A percentile compares a stretch with the other conserved stretches of the same genome.
These are phyloP conservation scores for Urochloa ruziziensis DNA, from an alignment of 176 grass and related monocot species.

Conservation along the genomic window DNA sequence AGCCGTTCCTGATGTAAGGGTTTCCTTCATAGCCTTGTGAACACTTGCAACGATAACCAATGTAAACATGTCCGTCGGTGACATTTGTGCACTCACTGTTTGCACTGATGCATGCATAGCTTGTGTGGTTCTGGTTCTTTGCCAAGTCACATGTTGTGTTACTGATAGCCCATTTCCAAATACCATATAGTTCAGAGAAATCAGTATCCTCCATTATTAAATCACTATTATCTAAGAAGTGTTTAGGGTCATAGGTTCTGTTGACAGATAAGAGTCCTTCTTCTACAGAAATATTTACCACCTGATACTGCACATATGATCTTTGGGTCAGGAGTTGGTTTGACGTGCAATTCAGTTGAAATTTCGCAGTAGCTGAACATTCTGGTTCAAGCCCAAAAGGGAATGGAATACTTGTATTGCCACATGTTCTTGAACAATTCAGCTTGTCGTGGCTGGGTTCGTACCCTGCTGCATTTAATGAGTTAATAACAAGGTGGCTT, in stretches of 20 bases:
- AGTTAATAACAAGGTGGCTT: background rate
- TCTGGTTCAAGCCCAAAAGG: background rate
- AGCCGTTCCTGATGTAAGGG: constrained; percentile 29
- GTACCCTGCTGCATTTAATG: background rate
- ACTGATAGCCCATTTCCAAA: background rate
- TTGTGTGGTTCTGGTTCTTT: background rate
- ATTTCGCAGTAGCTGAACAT: background rate
- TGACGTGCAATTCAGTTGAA: background rate
- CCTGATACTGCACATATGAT: background rate
- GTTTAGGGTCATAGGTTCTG: background rate
- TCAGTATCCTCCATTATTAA: background rate
- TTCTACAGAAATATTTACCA: background rate
- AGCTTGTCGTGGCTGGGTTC: background rate
- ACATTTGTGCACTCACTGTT: background rate
- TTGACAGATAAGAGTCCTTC: background rate
- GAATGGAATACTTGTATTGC: background rate
- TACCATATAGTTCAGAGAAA: background rate
- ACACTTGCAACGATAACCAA: background rate
- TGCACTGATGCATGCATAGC: background rate
- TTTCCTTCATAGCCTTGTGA: constrained; percentile 26
- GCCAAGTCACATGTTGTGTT: background rate
- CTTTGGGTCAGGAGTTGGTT: background rate
- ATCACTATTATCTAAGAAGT: background rate
- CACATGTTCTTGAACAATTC: background rate
- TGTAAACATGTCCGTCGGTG: background rate